These are phyloP conservation scores for Eimeria mitis DNA, from an alignment of 169 alveolate genomes.

Conservation along the genomic window DNA sequence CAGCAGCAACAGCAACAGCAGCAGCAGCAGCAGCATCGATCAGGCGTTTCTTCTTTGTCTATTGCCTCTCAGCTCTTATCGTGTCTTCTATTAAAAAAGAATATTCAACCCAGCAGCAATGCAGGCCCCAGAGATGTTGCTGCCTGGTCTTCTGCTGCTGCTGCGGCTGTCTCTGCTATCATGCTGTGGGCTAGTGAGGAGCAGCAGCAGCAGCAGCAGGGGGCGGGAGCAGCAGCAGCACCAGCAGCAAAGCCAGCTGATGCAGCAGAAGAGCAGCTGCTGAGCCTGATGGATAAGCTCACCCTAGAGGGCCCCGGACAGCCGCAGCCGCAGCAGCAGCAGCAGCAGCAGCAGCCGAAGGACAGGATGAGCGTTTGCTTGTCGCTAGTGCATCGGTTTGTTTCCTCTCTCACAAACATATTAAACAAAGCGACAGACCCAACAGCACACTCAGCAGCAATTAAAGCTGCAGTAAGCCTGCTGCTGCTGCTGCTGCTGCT, in stretches of 20 bases:
- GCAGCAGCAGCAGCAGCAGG: constrained; percentile 15
- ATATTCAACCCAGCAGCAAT: neutral
- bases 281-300: constrained; percentile 27
- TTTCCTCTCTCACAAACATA: neutral
- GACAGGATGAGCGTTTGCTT: constrained; percentile 15
- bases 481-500: constrained; percentile 31
- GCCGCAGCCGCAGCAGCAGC: constrained; percentile 28
- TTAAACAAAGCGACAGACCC: constrained; percentile 1
- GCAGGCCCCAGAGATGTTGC: constrained; percentile 38
- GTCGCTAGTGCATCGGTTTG: constrained; percentile 11
- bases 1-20: constrained; percentile 50
- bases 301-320: constrained; percentile 7
- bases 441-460: constrained; percentile 4
- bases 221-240: neutral
- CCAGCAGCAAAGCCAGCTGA: constrained; percentile 12
- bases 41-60: neutral
- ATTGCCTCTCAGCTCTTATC: constrained; percentile 13
- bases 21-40: neutral
- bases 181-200: constrained; percentile 44
- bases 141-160: constrained; percentile 12
- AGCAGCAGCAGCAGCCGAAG: constrained; percentile 26
- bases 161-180: constrained; percentile 25
- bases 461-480: constrained; percentile 11
- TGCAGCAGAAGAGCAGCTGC: constrained; percentile 39
- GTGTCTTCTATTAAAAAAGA: neutral